Percentiles rank a stretch among this genome's conserved stretches.
Conservation (phyloP, 2,329 filamentous ascomycete genomes). For the Botryotinia globosa region DNA sequence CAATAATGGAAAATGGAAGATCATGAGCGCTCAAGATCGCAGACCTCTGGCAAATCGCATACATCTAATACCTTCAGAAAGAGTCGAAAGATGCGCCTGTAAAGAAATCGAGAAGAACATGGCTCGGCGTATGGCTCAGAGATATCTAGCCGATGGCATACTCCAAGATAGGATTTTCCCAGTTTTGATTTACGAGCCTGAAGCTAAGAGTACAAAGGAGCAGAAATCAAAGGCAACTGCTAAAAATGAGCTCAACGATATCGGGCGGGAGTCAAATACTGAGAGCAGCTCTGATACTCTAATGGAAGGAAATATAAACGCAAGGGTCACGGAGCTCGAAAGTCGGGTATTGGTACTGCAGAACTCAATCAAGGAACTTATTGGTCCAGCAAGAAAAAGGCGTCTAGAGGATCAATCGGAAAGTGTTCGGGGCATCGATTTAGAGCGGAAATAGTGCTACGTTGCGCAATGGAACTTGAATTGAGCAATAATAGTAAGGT, state of each 20-base stretch:
- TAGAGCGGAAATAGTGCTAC: background rate
- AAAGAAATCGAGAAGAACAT: background rate
- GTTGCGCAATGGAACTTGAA: background rate
- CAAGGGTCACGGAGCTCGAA: background rate
- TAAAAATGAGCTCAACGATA: background rate
- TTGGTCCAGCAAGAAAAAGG: background rate
- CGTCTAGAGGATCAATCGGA: too few species aligned
- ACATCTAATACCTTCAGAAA: fast-evolving
- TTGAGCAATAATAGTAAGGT: background rate
- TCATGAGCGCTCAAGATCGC: background rate
- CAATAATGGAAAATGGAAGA: background rate
- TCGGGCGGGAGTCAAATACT: background rate
- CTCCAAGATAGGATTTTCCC: background rate
- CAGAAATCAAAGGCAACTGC: background rate
- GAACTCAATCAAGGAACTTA: background rate
- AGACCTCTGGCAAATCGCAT: fast-evolving
- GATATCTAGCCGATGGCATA: too few species aligned
- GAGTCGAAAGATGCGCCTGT: background rate
- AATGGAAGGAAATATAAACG: background rate
- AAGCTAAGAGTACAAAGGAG: background rate
- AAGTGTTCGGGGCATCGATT: background rate
- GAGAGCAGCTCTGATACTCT: background rate
- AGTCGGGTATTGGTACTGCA: background rate
- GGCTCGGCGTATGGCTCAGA: background rate
- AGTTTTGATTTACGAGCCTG: background rate